A percentile compares a stretch with the other conserved stretches of the same genome.
phyloP scores from a whole-genome alignment of 1,284 basidiomycete species.

The Cutaneotrichosporon spelunceum region DNA sequence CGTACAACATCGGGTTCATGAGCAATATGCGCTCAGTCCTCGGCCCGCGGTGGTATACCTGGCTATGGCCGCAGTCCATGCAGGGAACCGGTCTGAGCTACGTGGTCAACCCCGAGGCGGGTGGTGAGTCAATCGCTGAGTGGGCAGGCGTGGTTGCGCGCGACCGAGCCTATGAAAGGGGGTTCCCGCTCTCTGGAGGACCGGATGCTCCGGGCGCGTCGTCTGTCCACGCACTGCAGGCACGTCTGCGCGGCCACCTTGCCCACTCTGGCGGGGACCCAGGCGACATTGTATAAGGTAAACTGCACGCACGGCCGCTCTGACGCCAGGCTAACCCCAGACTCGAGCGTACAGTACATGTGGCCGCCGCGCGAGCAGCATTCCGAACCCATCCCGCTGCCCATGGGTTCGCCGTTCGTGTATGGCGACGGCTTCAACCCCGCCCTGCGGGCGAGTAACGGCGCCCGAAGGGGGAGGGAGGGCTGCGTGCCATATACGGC shows the following conservation, averaged over 20 bases:
- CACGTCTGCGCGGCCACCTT: slow-evolving; percentile 23
- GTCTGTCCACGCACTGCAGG: slow-evolving; percentile 17
- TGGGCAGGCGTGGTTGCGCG: slow-evolving; percentile 42
- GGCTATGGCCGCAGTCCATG: slow-evolving; percentile 68
- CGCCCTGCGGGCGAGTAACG: slow-evolving; percentile 61
- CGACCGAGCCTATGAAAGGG: slow-evolving; percentile 8
- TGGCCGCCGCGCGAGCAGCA: slow-evolving; percentile 58
- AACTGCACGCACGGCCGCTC: not conserved
- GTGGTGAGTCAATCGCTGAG: slow-evolving; percentile 64
- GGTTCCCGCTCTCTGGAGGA: slow-evolving; percentile 11
- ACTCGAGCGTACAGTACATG: slow-evolving; percentile 48
- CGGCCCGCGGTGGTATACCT: slow-evolving; percentile 67
- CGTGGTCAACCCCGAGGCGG: slow-evolving; percentile 65
- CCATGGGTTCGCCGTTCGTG: slow-evolving; percentile 69
- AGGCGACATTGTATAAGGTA: slow-evolving; percentile 23
- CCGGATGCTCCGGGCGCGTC: slow-evolving; percentile 3
- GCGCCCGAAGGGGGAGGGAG: slow-evolving; percentile 18
- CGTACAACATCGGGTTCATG: slow-evolving; percentile 79
- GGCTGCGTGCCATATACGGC: slow-evolving; percentile 56
- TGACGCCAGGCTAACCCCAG: slow-evolving; percentile 35
- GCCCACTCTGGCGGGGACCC: not conserved
- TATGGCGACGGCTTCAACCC: slow-evolving; percentile 75
- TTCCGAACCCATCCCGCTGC: slow-evolving; percentile 30
- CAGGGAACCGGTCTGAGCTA: slow-evolving; percentile 72
- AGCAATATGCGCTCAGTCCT: slow-evolving; percentile 74